Base-by-base conservation (phyloP, 1,284 basidiomycete genomes). In the Pseudozyma hubeiensis region DNA sequence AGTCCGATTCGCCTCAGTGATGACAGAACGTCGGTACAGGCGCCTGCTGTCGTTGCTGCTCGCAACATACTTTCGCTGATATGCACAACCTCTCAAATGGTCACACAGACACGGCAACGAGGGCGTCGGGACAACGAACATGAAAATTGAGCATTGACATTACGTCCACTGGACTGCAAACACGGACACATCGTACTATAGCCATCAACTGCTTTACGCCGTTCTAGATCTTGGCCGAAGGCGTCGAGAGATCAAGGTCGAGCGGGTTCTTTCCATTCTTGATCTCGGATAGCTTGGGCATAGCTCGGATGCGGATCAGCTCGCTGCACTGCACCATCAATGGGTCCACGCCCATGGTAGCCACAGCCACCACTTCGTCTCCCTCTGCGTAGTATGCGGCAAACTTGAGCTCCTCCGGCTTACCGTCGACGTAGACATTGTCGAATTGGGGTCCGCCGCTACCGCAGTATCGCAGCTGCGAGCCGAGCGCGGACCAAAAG, bases 301-400 rank as follows among this genome's bases (percentile, higher is more conserved):
- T 95, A 70, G 91, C 87, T 14, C 89, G 90, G 47, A 93, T 85
- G 49, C 91, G 87, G 77, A 97, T 85, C 52, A 97, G 87, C 85
- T 96, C 93, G 16, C 91, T 90, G 4, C 90, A 89, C 85, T 93
- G 92, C 72, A 89, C 88, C 57, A 94, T 92, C 41, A 93, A 87
- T 0, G 93, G 92, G 79, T 93, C 92, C 61, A 89, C 89, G 84
- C 91, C 90, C 91, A 93, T 93, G 87, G 90, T 91, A 1, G 92
- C 90, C 19, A 95, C 91, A 4, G 94, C 93, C 19, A 92, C 88
- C 53, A 96, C 87, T 74, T 90, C 90, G 69, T 90, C 90, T 33
- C 87, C 87, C 85, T 92, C 91, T 47, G 90, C 88, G 84, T 96
- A 95, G 86, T 93, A 96, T 0, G 93, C 82, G n/a, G 78, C 75